Conservation (phyloP, 441 rosid species). For the Biscutella laevigata region DNA sequence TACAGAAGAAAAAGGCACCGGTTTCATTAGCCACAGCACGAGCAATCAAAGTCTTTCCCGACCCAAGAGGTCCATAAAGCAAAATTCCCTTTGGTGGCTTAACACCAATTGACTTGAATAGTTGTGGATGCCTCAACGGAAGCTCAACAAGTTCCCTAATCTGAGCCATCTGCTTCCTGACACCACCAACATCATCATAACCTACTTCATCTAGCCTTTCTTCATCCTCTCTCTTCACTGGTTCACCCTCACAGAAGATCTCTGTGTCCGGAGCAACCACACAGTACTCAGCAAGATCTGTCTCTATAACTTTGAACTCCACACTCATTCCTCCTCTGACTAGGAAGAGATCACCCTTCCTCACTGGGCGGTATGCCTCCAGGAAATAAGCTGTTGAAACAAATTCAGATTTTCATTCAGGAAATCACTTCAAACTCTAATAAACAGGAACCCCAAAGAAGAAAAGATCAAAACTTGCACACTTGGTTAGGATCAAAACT, state of each 20-base stretch:
- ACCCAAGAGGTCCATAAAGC: slow-evolving; percentile 35
- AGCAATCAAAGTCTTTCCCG: slow-evolving; percentile 37
- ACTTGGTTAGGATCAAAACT: too few relatives aligned
- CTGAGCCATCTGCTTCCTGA: slow-evolving; percentile 35
- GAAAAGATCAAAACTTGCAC: background rate
- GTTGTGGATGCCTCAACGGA: slow-evolving; percentile 34
- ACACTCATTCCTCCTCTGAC: slow-evolving; percentile 41
- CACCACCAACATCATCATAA: slow-evolving; percentile 41
- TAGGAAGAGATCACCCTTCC: slow-evolving; percentile 36
- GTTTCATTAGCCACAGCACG: slow-evolving; percentile 40
- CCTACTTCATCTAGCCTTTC: slow-evolving; percentile 36
- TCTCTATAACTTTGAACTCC: slow-evolving; percentile 39
- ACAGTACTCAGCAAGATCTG: slow-evolving; percentile 34
- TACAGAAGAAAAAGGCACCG: slow-evolving; percentile 29
- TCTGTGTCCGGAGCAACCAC: slow-evolving; percentile 36
- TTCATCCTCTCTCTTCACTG: slow-evolving; percentile 35
- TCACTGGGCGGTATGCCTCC: slow-evolving; percentile 32
- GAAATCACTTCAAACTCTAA: background rate
- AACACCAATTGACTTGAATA: slow-evolving; percentile 36
- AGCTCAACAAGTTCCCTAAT: slow-evolving; percentile 37
- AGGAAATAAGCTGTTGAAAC: slow-evolving; percentile 28
- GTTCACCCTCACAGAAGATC: slow-evolving; percentile 33
- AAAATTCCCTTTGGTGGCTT: slow-evolving; percentile 41
- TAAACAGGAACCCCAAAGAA: background rate
- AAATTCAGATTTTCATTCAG: background rate